Evolutionary conservation across 2,329 filamentous ascomycete species (phyloP).

Genomic region (Apiospora hydei): DNA sequence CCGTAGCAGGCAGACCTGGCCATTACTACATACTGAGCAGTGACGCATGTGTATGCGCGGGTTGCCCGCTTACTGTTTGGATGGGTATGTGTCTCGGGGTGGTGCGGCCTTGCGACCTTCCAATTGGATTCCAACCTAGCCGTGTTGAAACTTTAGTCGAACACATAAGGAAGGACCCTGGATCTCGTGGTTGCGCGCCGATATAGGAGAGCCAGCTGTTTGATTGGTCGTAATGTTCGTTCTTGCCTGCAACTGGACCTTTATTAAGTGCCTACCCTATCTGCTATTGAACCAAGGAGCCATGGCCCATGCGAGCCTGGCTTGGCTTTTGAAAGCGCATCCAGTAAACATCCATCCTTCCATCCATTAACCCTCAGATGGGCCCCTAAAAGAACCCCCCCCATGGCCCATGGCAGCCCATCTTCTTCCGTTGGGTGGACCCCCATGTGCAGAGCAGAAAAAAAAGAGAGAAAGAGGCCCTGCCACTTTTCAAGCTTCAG

Average conservation of each 20-base stretch:
- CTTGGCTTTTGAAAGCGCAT: not conserved
- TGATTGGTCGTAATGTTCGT: not conserved
- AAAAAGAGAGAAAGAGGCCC: not conserved
- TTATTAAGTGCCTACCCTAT: not conserved
- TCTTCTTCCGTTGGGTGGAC: not conserved
- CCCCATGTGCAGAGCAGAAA: not conserved
- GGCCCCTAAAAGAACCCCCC: too few species aligned
- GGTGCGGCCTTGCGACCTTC: not conserved
- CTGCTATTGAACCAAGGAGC: not conserved
- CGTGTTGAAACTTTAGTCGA: slow-evolving; percentile 15
- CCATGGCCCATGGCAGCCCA: too few species aligned
- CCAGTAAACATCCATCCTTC: too few species aligned
- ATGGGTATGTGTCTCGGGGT: not conserved
- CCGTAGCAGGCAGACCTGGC: not conserved
- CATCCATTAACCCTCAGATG: too few species aligned
- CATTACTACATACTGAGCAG: not conserved
- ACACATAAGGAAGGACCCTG: slow-evolving; percentile 15
- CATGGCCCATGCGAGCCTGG: not conserved
- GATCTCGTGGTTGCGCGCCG: not conserved
- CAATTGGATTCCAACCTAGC: slow-evolving; percentile 12
- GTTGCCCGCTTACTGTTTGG: not conserved
- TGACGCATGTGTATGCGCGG: slow-evolving; percentile 9
- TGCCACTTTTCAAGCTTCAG: slow-evolving; percentile 17
- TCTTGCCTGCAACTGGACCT: too few species aligned
- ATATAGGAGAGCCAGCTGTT: not conserved